Conservation (phyloP, 2,329 filamentous ascomycete species). For the Fusarium anthophilum region DNA sequence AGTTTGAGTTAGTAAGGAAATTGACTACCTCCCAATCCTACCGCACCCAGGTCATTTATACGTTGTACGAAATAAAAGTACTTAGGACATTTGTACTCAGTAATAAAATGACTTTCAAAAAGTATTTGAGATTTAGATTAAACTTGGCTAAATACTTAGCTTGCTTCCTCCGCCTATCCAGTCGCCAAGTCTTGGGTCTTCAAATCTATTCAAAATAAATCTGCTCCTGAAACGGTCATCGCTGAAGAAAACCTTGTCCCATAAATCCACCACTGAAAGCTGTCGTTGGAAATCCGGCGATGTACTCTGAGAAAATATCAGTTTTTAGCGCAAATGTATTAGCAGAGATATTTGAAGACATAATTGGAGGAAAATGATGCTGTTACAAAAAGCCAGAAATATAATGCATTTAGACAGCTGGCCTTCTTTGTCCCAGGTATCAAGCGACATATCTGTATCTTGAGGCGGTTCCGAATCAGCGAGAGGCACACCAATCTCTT, state of each 20-base stretch:
- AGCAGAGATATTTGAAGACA: too few relatives aligned
- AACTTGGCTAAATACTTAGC: fast-evolving
- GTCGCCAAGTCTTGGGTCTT: neutral
- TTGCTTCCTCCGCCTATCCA: neutral
- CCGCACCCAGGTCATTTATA: fast-evolving
- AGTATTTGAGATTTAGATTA: fast-evolving
- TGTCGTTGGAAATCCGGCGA: fast-evolving
- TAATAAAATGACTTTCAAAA: fast-evolving
- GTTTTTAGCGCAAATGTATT: neutral
- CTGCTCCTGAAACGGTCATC: fast-evolving
- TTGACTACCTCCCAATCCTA: fast-evolving
- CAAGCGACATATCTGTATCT: neutral
- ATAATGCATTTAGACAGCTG: too few relatives aligned
- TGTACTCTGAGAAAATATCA: neutral
- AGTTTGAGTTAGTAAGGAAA: neutral
- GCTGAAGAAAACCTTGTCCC: fast-evolving
- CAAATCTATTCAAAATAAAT: neutral
- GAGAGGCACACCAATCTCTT: neutral
- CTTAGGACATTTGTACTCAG: fast-evolving
- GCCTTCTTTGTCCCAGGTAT: too few relatives aligned
- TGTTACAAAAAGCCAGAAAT: too few relatives aligned
- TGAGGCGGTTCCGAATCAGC: neutral
- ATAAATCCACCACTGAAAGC: neutral
- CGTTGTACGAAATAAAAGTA: neutral
- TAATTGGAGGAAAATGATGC: too few relatives aligned